Evolutionary conservation across 2,329 filamentous ascomycete genomes (phyloP).

Genomic region (Tympanopsis confertula): DNA sequence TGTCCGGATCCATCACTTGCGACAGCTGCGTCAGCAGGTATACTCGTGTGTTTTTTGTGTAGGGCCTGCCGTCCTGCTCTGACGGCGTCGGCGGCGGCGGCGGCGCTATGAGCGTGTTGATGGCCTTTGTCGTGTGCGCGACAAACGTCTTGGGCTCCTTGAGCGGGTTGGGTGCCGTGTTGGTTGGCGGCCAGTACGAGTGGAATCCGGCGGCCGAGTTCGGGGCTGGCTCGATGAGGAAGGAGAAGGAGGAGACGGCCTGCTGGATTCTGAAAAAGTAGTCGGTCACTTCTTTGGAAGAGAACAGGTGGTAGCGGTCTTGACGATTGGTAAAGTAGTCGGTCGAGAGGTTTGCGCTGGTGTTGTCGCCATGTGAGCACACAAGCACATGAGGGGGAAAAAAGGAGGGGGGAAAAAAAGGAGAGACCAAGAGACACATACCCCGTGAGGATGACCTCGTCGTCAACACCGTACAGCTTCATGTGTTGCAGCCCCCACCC

Average conservation of each 20-base stretch:
- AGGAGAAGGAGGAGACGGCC: constrained; percentile 70
- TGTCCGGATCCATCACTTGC: constrained; percentile 66
- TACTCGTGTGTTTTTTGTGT: constrained; percentile 53
- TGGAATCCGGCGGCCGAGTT: constrained; percentile 42
- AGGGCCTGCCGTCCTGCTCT: constrained; percentile 6
- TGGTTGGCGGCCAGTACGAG: constrained; percentile 63
- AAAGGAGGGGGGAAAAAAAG: background rate
- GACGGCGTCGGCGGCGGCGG: constrained; percentile 19
- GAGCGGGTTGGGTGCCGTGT: constrained; percentile 66
- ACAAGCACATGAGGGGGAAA: background rate
- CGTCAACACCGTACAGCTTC: constrained; percentile 94
- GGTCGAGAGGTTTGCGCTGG: constrained; percentile 70
- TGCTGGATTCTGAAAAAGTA: constrained; percentile 73
- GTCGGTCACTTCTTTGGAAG: constrained; percentile 64
- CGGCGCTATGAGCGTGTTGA: constrained; percentile 52
- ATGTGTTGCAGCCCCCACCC: constrained; percentile 98
- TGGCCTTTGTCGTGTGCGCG: constrained; percentile 49
- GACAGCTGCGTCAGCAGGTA: constrained; percentile 85
- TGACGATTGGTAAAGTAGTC: constrained; percentile 97
- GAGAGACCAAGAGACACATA: constrained; percentile 23
- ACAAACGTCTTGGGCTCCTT: constrained; percentile 60
- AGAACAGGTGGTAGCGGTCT: constrained; percentile 87
- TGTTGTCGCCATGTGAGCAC: constrained; percentile 2
- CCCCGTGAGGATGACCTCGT: constrained; percentile 90
- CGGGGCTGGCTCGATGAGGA: constrained; percentile 56